These are phyloP conservation scores for Apiotrichum montevideense DNA, from an alignment of 1,284 basidiomycete species.

Conservation along the genomic window DNA sequence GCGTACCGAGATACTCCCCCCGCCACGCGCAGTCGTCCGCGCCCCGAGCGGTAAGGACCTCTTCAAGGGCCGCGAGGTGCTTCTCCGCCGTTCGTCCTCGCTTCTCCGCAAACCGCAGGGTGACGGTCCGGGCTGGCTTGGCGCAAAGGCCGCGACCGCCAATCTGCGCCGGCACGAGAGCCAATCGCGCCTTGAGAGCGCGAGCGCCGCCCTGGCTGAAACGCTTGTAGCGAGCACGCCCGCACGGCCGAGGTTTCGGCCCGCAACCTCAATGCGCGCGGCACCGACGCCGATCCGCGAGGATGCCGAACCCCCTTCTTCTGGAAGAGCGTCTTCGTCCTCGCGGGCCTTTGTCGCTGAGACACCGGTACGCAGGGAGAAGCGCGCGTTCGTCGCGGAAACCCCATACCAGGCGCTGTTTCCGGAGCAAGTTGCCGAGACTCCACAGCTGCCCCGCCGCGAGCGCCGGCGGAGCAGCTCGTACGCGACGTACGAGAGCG, in stretches of 20 bases:
- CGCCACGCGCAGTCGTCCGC: conserved; percentile 10
- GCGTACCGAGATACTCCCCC: conserved; percentile 18
- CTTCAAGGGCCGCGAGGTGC: conserved; percentile 21
- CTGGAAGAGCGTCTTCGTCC: neutral
- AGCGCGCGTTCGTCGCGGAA: neutral
- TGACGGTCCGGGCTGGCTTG: conserved; percentile 16
- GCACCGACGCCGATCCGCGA: conserved; percentile 42
- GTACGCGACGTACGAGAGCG: conserved; percentile 18
- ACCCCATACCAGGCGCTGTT: neutral
- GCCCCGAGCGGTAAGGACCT: conserved; percentile 37
- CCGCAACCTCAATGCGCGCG: conserved; percentile 11
- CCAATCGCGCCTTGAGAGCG: conserved; percentile 2
- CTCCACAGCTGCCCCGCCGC: too few relatives aligned
- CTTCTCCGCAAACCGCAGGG: conserved; percentile 12
- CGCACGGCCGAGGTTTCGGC: conserved; percentile 25
- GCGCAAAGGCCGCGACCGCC: conserved; percentile 3
- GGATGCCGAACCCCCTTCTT: conserved; percentile 22
- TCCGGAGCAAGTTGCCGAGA: too few relatives aligned
- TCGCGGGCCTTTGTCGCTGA: conserved; percentile 3
- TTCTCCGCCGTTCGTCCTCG: conserved; percentile 2
- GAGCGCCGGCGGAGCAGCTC: neutral
- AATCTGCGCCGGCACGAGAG: conserved; percentile 1
- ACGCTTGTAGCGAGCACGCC: conserved; percentile 41
- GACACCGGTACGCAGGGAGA: neutral
- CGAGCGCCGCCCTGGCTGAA: conserved; percentile 1